These are phyloP conservation scores for Helicocarpus griseus DNA, from an alignment of 2,329 filamentous ascomycete genomes.

Conservation along the genomic window DNA sequence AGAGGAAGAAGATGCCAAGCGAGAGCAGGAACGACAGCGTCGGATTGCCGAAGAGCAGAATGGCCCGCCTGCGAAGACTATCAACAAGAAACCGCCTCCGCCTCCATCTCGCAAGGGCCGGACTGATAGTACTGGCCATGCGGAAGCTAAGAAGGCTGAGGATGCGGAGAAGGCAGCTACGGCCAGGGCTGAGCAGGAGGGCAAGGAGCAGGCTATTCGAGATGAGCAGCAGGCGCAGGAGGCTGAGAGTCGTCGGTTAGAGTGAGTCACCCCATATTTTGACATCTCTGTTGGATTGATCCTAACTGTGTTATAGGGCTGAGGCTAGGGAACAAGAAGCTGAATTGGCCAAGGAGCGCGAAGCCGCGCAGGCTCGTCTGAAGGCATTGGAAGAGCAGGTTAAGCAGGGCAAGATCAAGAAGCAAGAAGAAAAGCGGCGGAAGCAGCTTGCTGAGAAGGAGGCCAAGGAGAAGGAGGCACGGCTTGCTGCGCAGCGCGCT, in stretches of 20 bases:
- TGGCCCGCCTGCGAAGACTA: constrained; percentile 43
- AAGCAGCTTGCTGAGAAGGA: constrained; percentile 83
- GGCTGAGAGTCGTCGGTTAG: constrained; percentile 61
- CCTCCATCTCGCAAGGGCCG: constrained; percentile 61
- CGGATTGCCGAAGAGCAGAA: constrained; percentile 69
- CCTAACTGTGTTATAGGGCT: constrained; percentile 44
- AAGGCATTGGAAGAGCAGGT: constrained; percentile 91
- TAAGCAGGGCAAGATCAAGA: constrained; percentile 84
- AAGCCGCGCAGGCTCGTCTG: constrained; percentile 71
- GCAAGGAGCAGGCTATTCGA: constrained; percentile 45
- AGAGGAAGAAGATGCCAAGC: constrained; percentile 84
- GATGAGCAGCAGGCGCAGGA: constrained; percentile 69
- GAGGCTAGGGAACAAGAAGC: constrained; percentile 67
- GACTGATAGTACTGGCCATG: constrained; percentile 44
- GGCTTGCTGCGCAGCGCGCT: constrained; percentile 72
- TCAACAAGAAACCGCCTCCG: constrained; percentile 58
- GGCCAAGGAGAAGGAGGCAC: constrained; percentile 77
- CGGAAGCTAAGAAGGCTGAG: constrained; percentile 47
- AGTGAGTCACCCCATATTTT: constrained; percentile 57
- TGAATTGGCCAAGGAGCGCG: constrained; percentile 68
- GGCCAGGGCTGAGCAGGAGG: constrained; percentile 56
- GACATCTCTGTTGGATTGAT: constrained; percentile 4
- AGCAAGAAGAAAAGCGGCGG: constrained; percentile 87
- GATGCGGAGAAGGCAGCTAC: constrained; percentile 46
- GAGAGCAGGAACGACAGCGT: constrained; percentile 78